Percentiles rank a stretch among this genome's conserved stretches.
Evolutionary conservation across 163 green algal species (phyloP).

Genomic region (Botryococcus braunii): DNA sequence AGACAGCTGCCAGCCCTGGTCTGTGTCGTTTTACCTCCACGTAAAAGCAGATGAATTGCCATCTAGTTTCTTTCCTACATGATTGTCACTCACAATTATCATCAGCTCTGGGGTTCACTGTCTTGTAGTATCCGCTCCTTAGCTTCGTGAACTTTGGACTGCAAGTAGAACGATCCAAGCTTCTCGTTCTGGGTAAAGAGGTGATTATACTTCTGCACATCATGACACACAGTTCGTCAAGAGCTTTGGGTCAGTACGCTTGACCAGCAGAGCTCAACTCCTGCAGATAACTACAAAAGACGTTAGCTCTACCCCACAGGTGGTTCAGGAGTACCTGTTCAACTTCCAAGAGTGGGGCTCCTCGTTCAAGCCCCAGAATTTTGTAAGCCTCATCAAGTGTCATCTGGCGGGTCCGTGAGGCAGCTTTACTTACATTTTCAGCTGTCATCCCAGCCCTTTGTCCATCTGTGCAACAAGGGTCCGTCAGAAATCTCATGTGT

Average conservation of each 20-base stretch:
- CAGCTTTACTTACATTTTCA: conserved; percentile 36
- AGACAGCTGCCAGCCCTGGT: too few relatives aligned
- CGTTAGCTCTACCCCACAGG: background rate
- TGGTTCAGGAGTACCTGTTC: background rate
- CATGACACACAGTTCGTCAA: background rate
- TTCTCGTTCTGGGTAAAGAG: conserved; percentile 82
- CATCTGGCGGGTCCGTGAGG: conserved; percentile 40
- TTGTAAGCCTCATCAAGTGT: conserved; percentile 66
- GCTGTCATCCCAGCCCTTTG: conserved; percentile 42
- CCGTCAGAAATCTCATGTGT: background rate
- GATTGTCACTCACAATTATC: too few relatives aligned
- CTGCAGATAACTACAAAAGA: background rate
- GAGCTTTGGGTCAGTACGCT: background rate
- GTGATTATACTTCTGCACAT: conserved; percentile 75
- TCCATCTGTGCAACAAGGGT: conserved; percentile 57
- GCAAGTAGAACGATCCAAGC: conserved; percentile 87
- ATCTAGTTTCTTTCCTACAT: too few relatives aligned
- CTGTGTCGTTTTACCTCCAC: too few relatives aligned
- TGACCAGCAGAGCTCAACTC: background rate
- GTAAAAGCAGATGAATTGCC: too few relatives aligned
- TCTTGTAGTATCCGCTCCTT: conserved; percentile 70
- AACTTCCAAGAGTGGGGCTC: background rate
- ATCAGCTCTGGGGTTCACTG: too few relatives aligned
- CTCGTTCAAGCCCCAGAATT: conserved; percentile 51
- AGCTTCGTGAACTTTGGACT: conserved; percentile 69